Conservation (phyloP, 768 basidiomycete species). For the Russula abietina region DNA sequence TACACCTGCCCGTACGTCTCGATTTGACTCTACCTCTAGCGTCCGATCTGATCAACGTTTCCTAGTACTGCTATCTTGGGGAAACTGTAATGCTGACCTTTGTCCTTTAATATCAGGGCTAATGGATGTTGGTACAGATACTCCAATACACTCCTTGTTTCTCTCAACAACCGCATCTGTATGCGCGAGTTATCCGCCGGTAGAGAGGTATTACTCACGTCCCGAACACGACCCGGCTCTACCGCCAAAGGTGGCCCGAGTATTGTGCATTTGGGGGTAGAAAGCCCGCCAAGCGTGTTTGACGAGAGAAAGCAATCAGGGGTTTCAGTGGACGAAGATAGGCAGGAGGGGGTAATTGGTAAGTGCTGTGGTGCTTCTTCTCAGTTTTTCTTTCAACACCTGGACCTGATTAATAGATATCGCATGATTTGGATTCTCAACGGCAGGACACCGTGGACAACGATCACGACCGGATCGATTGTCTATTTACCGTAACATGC, state of each 20-base stretch:
- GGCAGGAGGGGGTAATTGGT: neutral
- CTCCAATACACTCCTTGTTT: no score
- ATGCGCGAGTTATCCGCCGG: no score
- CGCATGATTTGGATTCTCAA: neutral
- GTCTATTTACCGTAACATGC: neutral
- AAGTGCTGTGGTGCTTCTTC: no score
- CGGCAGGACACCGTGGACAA: neutral
- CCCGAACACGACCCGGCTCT: no score
- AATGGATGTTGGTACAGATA: no score
- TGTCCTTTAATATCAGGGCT: no score
- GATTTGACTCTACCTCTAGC: neutral
- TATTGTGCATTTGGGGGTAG: neutral
- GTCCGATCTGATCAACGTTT: neutral
- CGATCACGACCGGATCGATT: neutral
- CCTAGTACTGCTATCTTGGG: conserved; percentile 5
- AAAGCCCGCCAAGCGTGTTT: neutral
- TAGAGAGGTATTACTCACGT: neutral
- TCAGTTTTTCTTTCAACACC: neutral
- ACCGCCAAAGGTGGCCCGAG: no score
- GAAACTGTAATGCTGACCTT: conserved; percentile 1
- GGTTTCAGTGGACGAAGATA: no score
- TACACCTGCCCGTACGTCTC: conserved; percentile 10
- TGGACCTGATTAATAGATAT: neutral
- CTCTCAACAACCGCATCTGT: no score
- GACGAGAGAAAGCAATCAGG: neutral